Base-by-base conservation (phyloP, 2,329 filamentous ascomycete genomes). In the Alternaria atra region DNA sequence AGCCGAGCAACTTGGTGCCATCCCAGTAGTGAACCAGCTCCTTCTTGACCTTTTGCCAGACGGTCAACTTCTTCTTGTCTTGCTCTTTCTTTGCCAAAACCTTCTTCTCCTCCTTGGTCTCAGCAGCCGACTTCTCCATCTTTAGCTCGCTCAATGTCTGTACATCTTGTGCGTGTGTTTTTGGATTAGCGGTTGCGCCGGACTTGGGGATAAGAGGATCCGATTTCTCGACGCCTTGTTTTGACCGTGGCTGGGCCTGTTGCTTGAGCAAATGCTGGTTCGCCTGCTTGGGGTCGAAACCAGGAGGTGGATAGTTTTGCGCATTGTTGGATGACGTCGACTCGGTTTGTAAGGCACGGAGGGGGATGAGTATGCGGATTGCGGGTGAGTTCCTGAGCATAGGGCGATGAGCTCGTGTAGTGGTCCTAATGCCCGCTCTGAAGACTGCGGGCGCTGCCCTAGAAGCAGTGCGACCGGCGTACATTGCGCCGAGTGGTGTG, bases 21-120 rank as follows among this genome's bases (percentile, higher is more conserved):
- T 99, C 95, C 94, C 95, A 98, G 83, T 99, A 99, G 80, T 99
- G 95, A 64, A 90, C 88, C 13, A 85, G 86, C 80, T 99, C 95
- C 79, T 96, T 94, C 86, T 97, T 99, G 75, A 99, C 89, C 82
- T 94, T 97, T 79, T 98, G 92, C 80, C 89, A 90, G 1, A 98
- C 51, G 0, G 94, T 97, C 80, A 97, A 82, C 77, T 97, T 97
- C 83, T 94, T 93, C 71, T 90, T 86, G 58, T 91, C 89, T 37
- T 70, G 71, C 55, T 91, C 88, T 67, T 87, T 85, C 74, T 89
- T 88, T 58, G 87, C 85, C 8, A 86, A 79, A 0, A 84, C 77
- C 54, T 86, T 87, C 67, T 89, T 86, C 55, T 84, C 81, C 8
- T 82, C 79, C n/a, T 80, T 76, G 50, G 81, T 82, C 32, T 82